Conservation (phyloP, 2,329 filamentous ascomycete genomes). For the Colletotrichum sp. region DNA sequence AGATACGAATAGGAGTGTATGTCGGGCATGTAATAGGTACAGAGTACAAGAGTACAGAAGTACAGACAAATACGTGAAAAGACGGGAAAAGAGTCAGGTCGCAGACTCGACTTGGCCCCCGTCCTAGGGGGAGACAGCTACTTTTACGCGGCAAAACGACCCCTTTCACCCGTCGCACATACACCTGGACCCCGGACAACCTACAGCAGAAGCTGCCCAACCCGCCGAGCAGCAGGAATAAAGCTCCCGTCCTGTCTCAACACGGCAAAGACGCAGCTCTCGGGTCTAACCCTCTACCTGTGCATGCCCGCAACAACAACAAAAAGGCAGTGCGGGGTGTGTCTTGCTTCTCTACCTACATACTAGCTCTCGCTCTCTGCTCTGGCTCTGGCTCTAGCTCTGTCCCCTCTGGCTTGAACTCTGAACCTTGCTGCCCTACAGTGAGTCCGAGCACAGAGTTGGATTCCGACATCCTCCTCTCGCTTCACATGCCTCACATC, state of each 20-base stretch:
- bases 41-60: neutral
- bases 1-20: neutral
- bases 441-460: slow-evolving; percentile 5
- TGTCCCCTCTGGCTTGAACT: neutral
- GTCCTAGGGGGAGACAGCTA: neutral
- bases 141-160: neutral
- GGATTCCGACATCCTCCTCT: neutral
- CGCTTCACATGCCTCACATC: neutral
- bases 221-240: neutral
- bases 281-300: neutral
- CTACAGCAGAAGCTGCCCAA: neutral
- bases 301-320: neutral
- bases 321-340: neutral
- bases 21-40: neutral
- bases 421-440: neutral
- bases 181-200: neutral
- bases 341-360: neutral
- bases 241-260: neutral
- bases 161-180: neutral
- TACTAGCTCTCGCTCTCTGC: neutral
- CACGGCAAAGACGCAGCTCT: neutral
- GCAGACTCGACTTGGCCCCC: neutral
- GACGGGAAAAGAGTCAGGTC: neutral
- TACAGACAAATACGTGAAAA: neutral
- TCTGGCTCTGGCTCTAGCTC: neutral